Evolutionary conservation across 345 rosid species (phyloP).

Genomic region (Acer saccharum): DNA sequence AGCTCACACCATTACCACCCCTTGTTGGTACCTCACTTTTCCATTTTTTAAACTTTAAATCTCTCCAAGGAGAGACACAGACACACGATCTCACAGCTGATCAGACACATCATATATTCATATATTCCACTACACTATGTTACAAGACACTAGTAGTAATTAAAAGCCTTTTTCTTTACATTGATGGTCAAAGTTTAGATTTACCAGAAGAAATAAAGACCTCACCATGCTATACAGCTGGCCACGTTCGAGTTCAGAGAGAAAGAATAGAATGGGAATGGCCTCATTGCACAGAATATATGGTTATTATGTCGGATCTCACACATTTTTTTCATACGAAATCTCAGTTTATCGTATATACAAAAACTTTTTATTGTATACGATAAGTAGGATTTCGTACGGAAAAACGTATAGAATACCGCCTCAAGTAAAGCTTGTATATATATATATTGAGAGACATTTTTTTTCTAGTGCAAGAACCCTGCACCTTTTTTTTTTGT

Average conservation of each 20-base stretch:
- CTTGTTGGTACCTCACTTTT: background rate
- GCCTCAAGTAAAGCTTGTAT: too few species aligned
- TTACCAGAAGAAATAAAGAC: background rate
- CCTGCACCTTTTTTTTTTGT: too few species aligned
- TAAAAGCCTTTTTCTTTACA: background rate
- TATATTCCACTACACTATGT: background rate
- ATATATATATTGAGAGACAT: too few species aligned
- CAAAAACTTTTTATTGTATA: too few species aligned
- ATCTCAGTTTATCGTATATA: too few species aligned
- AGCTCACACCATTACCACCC: constrained; percentile 32
- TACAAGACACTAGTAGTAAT: background rate
- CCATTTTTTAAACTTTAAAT: background rate
- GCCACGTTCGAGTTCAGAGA: constrained; percentile 40
- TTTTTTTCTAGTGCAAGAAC: too few species aligned
- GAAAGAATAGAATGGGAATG: background rate
- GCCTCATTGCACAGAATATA: background rate
- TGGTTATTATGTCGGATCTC: too few species aligned
- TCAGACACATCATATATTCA: too few species aligned
- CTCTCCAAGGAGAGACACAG: background rate
- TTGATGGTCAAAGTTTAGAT: constrained; percentile 1
- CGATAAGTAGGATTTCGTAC: too few species aligned
- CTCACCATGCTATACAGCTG: constrained; percentile 32
- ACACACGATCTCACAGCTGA: background rate
- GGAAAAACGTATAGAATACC: too few species aligned
- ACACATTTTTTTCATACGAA: too few species aligned